Percentiles rank a stretch among this genome's conserved stretches.
These are phyloP conservation scores for Achaetomiella virescens DNA, from an alignment of 495 filamentous ascomycete genomes.

Conservation along the genomic window DNA sequence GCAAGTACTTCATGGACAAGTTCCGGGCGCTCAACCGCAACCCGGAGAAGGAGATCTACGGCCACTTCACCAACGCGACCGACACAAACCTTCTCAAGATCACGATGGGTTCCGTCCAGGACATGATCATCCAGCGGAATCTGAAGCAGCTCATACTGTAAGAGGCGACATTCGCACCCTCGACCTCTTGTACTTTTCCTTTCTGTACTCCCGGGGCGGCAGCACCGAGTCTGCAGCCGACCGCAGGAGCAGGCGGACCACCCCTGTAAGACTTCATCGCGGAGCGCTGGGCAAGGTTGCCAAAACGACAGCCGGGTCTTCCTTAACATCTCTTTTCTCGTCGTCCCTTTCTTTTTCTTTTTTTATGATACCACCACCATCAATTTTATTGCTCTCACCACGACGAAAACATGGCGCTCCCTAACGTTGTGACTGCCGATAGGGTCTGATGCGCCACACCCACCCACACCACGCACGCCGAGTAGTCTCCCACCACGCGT, in stretches of 20 bases:
- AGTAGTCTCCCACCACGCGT: neutral
- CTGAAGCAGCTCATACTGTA: conserved; percentile 90
- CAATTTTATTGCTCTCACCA: neutral
- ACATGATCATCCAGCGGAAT: conserved; percentile 99
- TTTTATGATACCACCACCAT: conserved; percentile 7
- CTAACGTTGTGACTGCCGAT: conserved; percentile 12
- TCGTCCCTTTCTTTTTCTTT: neutral
- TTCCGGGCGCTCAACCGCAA: conserved; percentile 83
- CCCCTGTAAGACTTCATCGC: neutral
- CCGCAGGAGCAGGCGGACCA: neutral
- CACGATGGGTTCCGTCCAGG: conserved; percentile 94
- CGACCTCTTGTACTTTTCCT: neutral
- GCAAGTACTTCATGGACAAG: conserved; percentile 83
- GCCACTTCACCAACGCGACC: conserved; percentile 90
- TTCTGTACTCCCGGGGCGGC: neutral
- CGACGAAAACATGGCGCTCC: neutral
- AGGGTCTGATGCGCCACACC: conserved; percentile 8
- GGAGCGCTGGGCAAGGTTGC: neutral
- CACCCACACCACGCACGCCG: neutral
- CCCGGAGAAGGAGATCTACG: conserved; percentile 82
- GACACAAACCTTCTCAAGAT: conserved; percentile 94
- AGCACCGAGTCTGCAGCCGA: neutral
- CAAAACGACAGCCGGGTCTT: neutral
- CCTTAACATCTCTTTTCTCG: neutral
- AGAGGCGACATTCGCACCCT: conserved; percentile 32